Conservation (phyloP, 2,329 filamentous ascomycete genomes). For the Cladobotryum protrusum region DNA sequence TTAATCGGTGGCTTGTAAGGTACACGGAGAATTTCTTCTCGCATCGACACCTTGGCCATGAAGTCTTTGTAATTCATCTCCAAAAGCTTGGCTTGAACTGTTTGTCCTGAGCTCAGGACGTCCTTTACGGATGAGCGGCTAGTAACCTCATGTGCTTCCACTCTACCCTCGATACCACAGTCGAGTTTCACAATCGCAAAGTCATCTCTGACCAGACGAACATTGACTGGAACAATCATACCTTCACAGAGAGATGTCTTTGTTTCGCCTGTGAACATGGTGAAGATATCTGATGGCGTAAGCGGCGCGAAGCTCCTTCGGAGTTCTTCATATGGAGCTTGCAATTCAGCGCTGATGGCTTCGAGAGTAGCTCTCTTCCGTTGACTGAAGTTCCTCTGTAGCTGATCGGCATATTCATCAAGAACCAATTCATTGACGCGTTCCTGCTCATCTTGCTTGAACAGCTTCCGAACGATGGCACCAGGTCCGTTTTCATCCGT, state of each 20-base stretch:
- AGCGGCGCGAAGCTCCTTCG: slow-evolving; percentile 71
- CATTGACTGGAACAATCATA: slow-evolving; percentile 87
- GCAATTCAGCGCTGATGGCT: slow-evolving; percentile 88
- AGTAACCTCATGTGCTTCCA: slow-evolving; percentile 77
- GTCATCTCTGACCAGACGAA: slow-evolving; percentile 83
- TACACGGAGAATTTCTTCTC: slow-evolving; percentile 71
- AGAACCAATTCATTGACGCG: slow-evolving; percentile 93
- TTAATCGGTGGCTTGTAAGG: slow-evolving; percentile 66
- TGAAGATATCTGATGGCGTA: slow-evolving; percentile 75
- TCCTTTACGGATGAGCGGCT: slow-evolving; percentile 65
- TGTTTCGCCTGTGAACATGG: slow-evolving; percentile 94
- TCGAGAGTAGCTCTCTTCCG: slow-evolving; percentile 93
- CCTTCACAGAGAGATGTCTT: slow-evolving; percentile 73
- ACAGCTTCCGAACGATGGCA: slow-evolving; percentile 89
- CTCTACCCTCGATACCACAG: slow-evolving; percentile 85
- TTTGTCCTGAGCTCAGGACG: slow-evolving; percentile 73
- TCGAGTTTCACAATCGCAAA: slow-evolving; percentile 92
- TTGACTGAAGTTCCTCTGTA: slow-evolving; percentile 88
- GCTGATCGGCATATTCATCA: slow-evolving; percentile 93
- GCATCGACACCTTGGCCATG: slow-evolving; percentile 73
- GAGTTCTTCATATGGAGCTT: slow-evolving; percentile 90
- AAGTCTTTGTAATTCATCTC: slow-evolving; percentile 85
- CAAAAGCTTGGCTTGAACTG: slow-evolving; percentile 78
- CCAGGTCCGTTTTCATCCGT: slow-evolving; percentile 83
- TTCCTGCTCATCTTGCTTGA: slow-evolving; percentile 88